Percentiles rank a stretch among this genome's conserved stretches.
Conservation (phyloP, 2,329 filamentous ascomycete genomes). For the Ceratocystis eucalypticola region DNA sequence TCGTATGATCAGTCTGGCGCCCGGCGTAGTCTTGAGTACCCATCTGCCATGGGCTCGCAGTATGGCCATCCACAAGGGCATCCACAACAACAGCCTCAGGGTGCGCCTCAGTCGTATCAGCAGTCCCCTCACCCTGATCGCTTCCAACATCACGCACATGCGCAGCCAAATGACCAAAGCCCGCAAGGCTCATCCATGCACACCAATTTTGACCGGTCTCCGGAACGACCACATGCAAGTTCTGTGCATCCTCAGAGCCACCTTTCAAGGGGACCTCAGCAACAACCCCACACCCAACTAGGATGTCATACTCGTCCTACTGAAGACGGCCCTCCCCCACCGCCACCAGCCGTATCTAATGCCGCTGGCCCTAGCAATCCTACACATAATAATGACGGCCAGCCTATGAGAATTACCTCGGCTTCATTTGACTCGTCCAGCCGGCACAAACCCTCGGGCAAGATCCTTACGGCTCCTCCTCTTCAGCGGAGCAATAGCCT, state of each 20-base stretch:
- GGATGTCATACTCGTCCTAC: constrained; percentile 27
- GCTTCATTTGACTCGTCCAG: constrained; percentile 26
- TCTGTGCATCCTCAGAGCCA: constrained; percentile 22
- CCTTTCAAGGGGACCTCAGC: constrained; percentile 25
- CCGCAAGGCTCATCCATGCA: constrained; percentile 22
- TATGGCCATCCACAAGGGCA: constrained; percentile 26
- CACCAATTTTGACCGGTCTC: constrained; percentile 23
- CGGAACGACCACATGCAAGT: constrained; percentile 24
- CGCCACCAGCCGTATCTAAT: constrained; percentile 37
- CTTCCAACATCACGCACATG: constrained; percentile 25
- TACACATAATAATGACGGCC: background rate
- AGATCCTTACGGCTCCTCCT: constrained; percentile 38
- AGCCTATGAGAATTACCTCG: background rate
- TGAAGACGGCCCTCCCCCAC: constrained; percentile 36
- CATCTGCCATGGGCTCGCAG: constrained; percentile 27
- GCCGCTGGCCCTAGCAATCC: background rate
- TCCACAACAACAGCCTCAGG: background rate
- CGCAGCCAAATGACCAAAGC: constrained; percentile 26
- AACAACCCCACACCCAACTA: constrained; percentile 12
- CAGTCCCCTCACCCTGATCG: constrained; percentile 26
- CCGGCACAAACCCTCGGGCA: constrained; percentile 31
- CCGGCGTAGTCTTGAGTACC: constrained; percentile 12
- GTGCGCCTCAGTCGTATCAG: constrained; percentile 27
- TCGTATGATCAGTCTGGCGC: constrained; percentile 33
- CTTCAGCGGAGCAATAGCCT: constrained; percentile 37